Percentiles rank a stretch among this genome's conserved stretches.
phyloP scores from a whole-genome alignment of 1,284 basidiomycete species.

The Gymnopus androsaceus region DNA sequence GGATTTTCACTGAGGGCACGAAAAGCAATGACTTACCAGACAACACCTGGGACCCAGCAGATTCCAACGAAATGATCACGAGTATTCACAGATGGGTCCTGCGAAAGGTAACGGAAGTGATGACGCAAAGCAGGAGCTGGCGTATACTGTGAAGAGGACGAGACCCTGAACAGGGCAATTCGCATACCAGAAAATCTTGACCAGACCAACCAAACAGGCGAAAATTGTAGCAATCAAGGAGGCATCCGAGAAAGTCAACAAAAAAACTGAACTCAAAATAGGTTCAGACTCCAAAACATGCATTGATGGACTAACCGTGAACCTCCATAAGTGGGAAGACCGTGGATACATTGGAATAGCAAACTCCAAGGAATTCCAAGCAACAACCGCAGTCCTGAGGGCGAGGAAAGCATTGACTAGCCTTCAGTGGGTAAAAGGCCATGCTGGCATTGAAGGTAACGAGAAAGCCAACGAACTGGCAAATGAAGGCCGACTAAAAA shows the following conservation, averaged over 20 bases:
- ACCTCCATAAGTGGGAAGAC: constrained; percentile 22
- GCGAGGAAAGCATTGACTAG: constrained; percentile 12
- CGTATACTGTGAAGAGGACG: constrained; percentile 7
- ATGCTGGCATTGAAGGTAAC: constrained; percentile 18
- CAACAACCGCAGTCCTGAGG: constrained; percentile 11
- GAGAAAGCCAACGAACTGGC: constrained; percentile 18
- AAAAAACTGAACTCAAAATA: background rate
- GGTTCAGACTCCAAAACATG: constrained; percentile 23
- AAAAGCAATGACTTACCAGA: too few relatives aligned
- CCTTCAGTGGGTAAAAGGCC: constrained; percentile 23
- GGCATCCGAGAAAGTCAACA: background rate
- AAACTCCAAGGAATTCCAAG: constrained; percentile 14
- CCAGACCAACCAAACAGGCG: constrained; percentile 27
- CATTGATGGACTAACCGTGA: constrained; percentile 23
- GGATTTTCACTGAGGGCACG: constrained; percentile 16
- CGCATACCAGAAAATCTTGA: constrained; percentile 16
- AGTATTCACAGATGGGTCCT: constrained; percentile 21
- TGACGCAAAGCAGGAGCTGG: constrained; percentile 20
- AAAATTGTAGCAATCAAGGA: constrained; percentile 9
- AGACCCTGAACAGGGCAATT: constrained; percentile 14
- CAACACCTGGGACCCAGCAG: too few relatives aligned
- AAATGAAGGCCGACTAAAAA: constrained; percentile 5
- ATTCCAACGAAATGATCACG: too few relatives aligned
- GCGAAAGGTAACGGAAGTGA: constrained; percentile 16
- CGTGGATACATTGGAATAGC: constrained; percentile 16